Evolutionary conservation across 306 rosid genomes (phyloP).

Genomic region (Castanea sativa): DNA sequence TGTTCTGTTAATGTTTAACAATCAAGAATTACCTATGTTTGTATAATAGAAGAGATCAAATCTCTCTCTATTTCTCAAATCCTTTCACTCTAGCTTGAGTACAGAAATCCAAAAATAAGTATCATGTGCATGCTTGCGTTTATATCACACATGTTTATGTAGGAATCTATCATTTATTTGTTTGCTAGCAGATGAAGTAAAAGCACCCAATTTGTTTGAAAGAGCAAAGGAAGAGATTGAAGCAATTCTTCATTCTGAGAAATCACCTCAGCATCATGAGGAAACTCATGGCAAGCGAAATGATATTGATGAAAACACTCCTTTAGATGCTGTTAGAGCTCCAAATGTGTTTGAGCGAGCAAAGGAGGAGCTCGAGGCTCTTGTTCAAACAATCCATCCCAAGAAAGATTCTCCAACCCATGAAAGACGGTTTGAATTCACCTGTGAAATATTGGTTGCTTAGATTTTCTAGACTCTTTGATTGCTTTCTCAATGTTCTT

Average conservation of each 20-base stretch:
- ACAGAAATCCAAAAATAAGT: neutral
- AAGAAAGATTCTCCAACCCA: conserved; percentile 38
- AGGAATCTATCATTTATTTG: neutral
- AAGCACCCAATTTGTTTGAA: conserved; percentile 21
- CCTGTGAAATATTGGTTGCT: neutral
- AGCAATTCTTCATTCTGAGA: conserved; percentile 16
- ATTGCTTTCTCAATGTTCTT: conserved; percentile 8
- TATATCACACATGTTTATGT: neutral
- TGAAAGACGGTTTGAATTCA: conserved; percentile 28
- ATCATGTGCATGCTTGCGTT: neutral
- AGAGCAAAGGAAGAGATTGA: conserved; percentile 26
- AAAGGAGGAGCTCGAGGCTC: conserved; percentile 66
- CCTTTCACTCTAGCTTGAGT: neutral
- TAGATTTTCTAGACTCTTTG: conserved; percentile 9
- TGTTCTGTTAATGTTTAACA: too few relatives aligned
- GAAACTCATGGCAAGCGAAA: conserved; percentile 49
- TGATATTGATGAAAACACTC: conserved; percentile 34
- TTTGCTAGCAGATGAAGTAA: conserved; percentile 31
- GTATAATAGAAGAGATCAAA: neutral
- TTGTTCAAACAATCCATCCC: conserved; percentile 46
- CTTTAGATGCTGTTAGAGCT: conserved; percentile 50
- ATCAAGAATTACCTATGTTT: neutral
- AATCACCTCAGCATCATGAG: conserved; percentile 15
- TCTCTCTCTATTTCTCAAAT: neutral
- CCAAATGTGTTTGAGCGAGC: conserved; percentile 68